Evolutionary conservation across 1,284 basidiomycete species (phyloP), one percentile per base, ranked within the genome.

Genomic region (Sanguinoderma infundibulare): DNA sequence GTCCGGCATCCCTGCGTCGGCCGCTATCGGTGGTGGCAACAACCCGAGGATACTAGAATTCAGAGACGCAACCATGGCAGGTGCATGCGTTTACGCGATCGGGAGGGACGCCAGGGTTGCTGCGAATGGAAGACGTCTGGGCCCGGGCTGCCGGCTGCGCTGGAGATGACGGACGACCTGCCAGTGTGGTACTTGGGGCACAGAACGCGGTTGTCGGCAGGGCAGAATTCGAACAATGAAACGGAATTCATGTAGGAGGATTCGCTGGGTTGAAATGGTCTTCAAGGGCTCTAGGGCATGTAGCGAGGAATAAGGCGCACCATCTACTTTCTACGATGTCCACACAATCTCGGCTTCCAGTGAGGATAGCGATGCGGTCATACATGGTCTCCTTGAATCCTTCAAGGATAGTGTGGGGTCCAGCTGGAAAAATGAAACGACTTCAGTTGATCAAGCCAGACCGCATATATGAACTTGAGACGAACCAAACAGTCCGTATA

Each of bases 141-240:
- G n/a, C n/a, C n/a, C 22, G 42, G 42, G 15, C 40, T 64, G 22
- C 69, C 69, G 20, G 50, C 67, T 4, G 55, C 70, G 39, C 57
- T 71, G 59, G 65, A 69, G 63, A 71, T 69, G 52, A 68, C 70
- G 40, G 71, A 70, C 15, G 71, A 71, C 51, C 59, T 71, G n/a
- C n/a, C n/a, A 22, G 63, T 62, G 35, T 64, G 67, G 17, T 71
- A 70, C 40, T 36, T 73, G 42, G 71, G 68, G 54, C 70, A 70
- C 59, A 65, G 69, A 46, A 69, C 68, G 44, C 65, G 66, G 55
- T 46, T 71, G 24, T 59, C 55, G 4, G 65, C 69, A 14, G 63
- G 67, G 24, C 62, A 57, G 52, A 65, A 70, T n/a, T n/a, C n/a
- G 57, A 59, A 44, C 51, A 57, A 20, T 26, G 62, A 65, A 42